Evolutionary conservation across 1,284 basidiomycete species (phyloP), one percentile per base, ranked within the genome.

Genomic region (Sanghuangporus weigelae): DNA sequence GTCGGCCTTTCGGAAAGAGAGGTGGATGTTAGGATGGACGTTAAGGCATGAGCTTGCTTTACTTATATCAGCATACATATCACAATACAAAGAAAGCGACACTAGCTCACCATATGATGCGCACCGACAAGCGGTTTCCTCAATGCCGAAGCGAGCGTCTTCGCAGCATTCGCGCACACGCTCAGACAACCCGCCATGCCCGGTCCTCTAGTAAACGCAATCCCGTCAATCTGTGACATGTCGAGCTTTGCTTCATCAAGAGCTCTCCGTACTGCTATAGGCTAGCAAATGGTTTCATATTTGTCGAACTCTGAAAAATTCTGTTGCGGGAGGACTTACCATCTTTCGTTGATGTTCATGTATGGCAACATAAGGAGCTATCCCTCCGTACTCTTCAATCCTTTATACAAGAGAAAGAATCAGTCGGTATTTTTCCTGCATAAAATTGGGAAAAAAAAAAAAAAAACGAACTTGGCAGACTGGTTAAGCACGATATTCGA

Each of bases 1-100:
- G 71, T 69, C 0, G 93, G 92, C 4, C 78, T 76, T 19, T 79
- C 70, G 0, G 67, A 42, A 39, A 78, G 72, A 0, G 71, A 63
- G 21, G 80, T 76, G 1, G 81, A 76, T 0, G 95, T 95, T 10
- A 97, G 81, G 31, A 93, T 75, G 0, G 92, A 82, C 0, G 95
- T 97, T 0, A 97, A 79, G 0, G 96, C 93, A 71, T 98, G 95
- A 0, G 93, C 96, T 93, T 96, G 95, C 95, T 95, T 64, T 38
- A 49, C n/a, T 50, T 57, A 2, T 65, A 58, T 26, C 62, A 38
- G 49, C 48, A 51, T 61, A 31, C 60, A 54, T 55, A 26, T 46
- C 40, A 36, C 58, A 26, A 44, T 46, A 44, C 7, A 46, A 19
- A 39, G 31, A 49, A 49, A 59, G 44, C 36, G 16, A 39, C 51